Evolutionary conservation across 371 early-diverging fungal species (phyloP), one percentile per base, ranked within the genome.

Genomic region (Rhizopus delemar): DNA sequence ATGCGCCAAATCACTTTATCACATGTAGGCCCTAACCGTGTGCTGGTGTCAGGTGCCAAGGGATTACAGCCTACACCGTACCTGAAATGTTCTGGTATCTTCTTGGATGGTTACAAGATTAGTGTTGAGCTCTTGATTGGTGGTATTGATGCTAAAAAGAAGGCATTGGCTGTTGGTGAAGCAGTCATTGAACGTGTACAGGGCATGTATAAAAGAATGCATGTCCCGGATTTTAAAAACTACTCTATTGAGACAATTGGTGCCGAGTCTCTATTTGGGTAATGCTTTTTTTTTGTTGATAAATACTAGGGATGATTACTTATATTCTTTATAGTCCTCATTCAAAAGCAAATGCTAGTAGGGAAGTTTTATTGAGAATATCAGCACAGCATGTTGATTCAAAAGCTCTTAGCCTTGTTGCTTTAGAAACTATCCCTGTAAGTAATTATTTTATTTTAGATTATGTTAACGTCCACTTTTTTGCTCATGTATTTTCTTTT

Each of bases 181-280:
- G 86, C 90, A 8, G 83, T 90, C 16, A 41, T 86, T 9, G 65
- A 65, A 51, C 82, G 86, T 43, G 82, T 80, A 3, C 68, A 69
- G n/a, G 62, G 59, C 33, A 77, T 88, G 50, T 65, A 84, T 33
- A 71, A 80, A 51, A 71, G 70, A 41, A 57, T 75, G 38, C 82
- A 82, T 5, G 59, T 85, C 53, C 70, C 69, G 5, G 82, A 82
- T 54, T 86, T 82, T 53, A 73, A 81, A 32, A 77, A 70, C 28
- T 57, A 67, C 28, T 84, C 83, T 34, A 75, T 90, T 33, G 90
- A 90, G 57, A 64, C 82, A 2, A 73, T 90, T 8, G 90, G 90
- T n/a, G 68, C 83, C 13, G 90, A 90, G 61, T 79, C 78, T n/a
- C 71, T 83, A 4, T 88, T 82, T 75, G 90, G 90, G 86, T 86